Evolutionary conservation across 2,329 filamentous ascomycete genomes (phyloP), one percentile per base, ranked within the genome.

Genomic region (Aspergillus sp.): DNA sequence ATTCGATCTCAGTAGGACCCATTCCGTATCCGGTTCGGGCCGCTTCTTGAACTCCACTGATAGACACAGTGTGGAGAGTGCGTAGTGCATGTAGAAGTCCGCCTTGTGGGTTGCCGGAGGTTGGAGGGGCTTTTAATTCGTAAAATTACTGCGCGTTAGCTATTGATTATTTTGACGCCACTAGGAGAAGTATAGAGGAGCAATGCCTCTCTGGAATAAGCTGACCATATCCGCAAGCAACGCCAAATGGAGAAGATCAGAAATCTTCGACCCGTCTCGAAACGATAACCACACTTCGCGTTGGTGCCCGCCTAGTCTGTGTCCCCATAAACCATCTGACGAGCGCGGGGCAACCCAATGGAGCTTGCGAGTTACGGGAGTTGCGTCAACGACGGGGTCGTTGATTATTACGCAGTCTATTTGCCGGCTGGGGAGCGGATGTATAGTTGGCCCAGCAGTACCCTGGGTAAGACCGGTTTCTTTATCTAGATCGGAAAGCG

Each of bases 11-110:
- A 61, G 56, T 49, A 67, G 57, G 21, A 66, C 56, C 60, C 60
- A 66, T 53, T 60, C 45, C 19, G 57, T 67, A 6, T 45, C 37
- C 37, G 62, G 64, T 21, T 56, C 53, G 31, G 64, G 64, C 41
- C 61, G 64, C 31, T 60, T 61, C 50, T 66, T 66, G 50, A 66
- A 66, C 45, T 66, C 64, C 27, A 66, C 60, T n/a, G 64, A 63
- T 46, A 66, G 24, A 49, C 64, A 66, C 6, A 65, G 57, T 14
- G 64, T 66, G 45, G 62, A 65, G 21, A 67, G 57, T 2, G 63
- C 62, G 41, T 67, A 60, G 15, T 39, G 55, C 24, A 44, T 23
- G 43, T 66, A 66, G 31, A 67, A 66, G 2, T 59, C 60, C n/a
- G 54, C 47, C 17, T 57, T 57, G 41, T 66, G 64, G 2, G 63